These are phyloP conservation scores for Daldinia vernicosa DNA, from an alignment of 495 filamentous ascomycete species.

Conservation along the genomic window DNA sequence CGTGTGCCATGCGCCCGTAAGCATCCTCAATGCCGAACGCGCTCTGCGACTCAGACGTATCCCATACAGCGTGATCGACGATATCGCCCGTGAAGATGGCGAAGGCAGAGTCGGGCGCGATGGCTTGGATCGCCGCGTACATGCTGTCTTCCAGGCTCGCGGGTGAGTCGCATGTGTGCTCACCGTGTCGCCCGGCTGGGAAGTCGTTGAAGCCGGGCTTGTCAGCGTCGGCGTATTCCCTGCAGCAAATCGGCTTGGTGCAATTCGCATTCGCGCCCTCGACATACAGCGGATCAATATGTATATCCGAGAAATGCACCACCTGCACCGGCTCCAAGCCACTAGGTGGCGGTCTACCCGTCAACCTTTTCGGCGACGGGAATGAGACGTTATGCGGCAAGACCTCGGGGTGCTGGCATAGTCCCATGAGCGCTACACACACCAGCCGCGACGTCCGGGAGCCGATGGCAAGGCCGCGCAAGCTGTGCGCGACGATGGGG, in stretches of 20 bases:
- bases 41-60: conserved; percentile 50
- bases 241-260: conserved; percentile 65
- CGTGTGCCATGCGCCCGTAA: conserved; percentile 52
- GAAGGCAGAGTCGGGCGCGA: conserved; percentile 54
- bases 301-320: conserved; percentile 66
- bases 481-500: conserved; percentile 57
- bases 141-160: conserved; percentile 61
- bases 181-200: conserved; percentile 59
- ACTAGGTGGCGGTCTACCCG: neutral
- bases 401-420: conserved; percentile 60
- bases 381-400: conserved; percentile 54
- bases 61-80: conserved; percentile 59
- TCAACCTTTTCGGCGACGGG: conserved; percentile 44
- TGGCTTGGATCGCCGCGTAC: conserved; percentile 56
- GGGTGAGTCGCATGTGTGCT: conserved; percentile 62
- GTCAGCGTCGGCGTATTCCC: conserved; percentile 54
- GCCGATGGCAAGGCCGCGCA: conserved; percentile 56
- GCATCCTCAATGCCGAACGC: conserved; percentile 54
- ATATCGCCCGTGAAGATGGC: conserved; percentile 61
- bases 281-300: conserved; percentile 62
- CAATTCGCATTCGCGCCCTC: conserved; percentile 61
- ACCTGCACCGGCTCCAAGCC: conserved; percentile 48
- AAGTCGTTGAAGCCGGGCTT: conserved; percentile 52
- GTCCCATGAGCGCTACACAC: conserved; percentile 58
- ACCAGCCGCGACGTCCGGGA: conserved; percentile 60